phyloP scores from a whole-genome alignment of 352 stramenopile species.

The Phytophthora constricta region DNA sequence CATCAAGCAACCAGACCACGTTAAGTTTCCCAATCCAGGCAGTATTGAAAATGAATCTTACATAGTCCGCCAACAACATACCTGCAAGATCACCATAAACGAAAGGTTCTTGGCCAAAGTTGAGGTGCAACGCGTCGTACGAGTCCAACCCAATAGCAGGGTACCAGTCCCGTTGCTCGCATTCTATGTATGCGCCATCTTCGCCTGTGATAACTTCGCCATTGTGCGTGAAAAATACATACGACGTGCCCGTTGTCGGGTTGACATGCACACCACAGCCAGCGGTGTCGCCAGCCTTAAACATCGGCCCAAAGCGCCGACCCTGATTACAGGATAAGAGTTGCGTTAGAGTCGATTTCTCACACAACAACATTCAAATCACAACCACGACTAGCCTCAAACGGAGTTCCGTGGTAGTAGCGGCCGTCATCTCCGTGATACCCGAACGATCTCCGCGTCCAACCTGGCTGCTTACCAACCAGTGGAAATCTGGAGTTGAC shows the following conservation, averaged over 20 bases:
- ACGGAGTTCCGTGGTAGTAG: conserved; percentile 59
- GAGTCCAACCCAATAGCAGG: conserved; percentile 88
- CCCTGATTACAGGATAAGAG: conserved; percentile 33
- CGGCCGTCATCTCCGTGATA: conserved; percentile 84
- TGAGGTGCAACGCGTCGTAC: conserved; percentile 78
- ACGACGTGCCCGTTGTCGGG: conserved; percentile 24
- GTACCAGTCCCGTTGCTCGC: conserved; percentile 66
- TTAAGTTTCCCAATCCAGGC: too few relatives aligned
- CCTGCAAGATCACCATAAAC: conserved; percentile 32
- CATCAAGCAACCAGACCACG: not conserved
- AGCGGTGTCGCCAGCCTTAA: conserved; percentile 36
- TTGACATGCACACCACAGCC: conserved; percentile 44
- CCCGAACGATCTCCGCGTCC: conserved; percentile 66
- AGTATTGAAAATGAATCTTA: too few relatives aligned
- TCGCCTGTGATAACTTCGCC: conserved; percentile 57
- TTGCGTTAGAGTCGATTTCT: not conserved
- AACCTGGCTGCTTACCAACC: conserved; percentile 73
- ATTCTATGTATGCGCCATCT: conserved; percentile 45
- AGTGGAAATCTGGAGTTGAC: conserved; percentile 58
- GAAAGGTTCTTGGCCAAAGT: conserved; percentile 87
- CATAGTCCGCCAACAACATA: conserved; percentile 10
- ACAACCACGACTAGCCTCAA: conserved; percentile 37
- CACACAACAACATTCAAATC: not conserved
- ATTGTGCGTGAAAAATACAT: conserved; percentile 81
- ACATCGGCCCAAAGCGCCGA: conserved; percentile 38